Percentiles rank a stretch among this genome's conserved stretches.
Conservation (phyloP, 2,329 filamentous ascomycete species). For the Talaromyces funiculosus region DNA sequence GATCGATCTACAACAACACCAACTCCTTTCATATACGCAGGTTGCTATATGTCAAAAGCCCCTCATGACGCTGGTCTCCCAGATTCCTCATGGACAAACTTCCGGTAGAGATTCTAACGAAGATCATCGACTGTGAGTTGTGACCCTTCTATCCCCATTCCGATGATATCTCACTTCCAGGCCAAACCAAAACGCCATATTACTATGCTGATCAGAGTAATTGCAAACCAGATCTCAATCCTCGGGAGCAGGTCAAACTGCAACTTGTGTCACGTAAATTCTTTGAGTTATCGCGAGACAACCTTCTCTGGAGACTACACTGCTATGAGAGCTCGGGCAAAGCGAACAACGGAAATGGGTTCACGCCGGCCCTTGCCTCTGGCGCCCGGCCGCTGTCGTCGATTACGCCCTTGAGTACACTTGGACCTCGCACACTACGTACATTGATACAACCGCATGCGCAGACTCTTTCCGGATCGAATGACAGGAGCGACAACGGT, state of each 20-base stretch:
- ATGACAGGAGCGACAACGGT: background rate
- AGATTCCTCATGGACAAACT: conserved; percentile 46
- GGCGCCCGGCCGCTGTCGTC: conserved; percentile 47
- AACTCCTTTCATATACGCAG: background rate
- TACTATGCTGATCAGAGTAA: background rate
- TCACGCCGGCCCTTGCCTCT: conserved; percentile 17
- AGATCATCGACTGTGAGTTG: conserved; percentile 57
- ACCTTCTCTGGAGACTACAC: conserved; percentile 67
- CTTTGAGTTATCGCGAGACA: conserved; percentile 63
- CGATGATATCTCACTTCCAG: background rate
- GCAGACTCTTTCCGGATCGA: background rate
- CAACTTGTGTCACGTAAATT: conserved; percentile 66
- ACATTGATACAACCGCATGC: conserved; percentile 29
- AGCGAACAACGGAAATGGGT: conserved; percentile 42
- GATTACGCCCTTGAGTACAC: conserved; percentile 27
- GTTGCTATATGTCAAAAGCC: conserved; percentile 6
- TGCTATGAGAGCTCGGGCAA: conserved; percentile 70
- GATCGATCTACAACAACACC: background rate
- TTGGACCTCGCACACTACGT: conserved; percentile 30
- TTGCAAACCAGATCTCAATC: conserved; percentile 51
- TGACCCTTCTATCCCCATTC: background rate
- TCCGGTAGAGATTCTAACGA: conserved; percentile 59
- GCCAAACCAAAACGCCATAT: background rate
- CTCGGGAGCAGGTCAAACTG: conserved; percentile 58
- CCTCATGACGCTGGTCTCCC: conserved; percentile 11